phyloP scores from a whole-genome alignment of 2,329 filamentous ascomycete genomes.

The Biscogniauxia sp. region DNA sequence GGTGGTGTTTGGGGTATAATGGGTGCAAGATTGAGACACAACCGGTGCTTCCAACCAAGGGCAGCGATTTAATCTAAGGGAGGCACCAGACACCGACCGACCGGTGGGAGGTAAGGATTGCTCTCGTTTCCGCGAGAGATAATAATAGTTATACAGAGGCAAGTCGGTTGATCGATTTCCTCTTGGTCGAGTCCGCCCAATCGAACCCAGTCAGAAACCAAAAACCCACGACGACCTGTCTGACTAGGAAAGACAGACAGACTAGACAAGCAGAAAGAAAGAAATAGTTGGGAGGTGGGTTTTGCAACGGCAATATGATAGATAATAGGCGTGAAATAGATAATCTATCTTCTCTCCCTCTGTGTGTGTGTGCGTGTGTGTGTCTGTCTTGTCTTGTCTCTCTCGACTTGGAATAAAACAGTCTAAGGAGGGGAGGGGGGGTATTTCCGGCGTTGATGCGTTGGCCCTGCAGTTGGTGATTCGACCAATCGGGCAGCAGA shows the following conservation, averaged over 20 bases:
- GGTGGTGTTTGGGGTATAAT: not conserved
- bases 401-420: not conserved
- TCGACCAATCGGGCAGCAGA: conserved; percentile 21
- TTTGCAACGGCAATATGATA: not conserved
- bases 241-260: not conserved
- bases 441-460: conserved; percentile 23
- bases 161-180: not conserved
- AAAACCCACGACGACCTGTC: not conserved
- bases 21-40: not conserved
- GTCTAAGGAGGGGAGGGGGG: not conserved
- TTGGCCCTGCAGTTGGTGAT: conserved; percentile 26
- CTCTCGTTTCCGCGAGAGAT: too few species aligned
- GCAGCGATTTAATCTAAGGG: not conserved
- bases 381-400: too few species aligned
- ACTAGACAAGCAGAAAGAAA: not conserved
- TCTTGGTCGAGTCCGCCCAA: not conserved
- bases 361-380: too few species aligned
- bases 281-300: not conserved
- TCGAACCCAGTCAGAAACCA: not conserved
- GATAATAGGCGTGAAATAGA: not conserved
- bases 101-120: not conserved
- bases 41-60: not conserved
- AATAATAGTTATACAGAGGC: not conserved
- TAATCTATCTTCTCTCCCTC: not conserved
- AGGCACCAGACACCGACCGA: not conserved